phyloP scores from a whole-genome alignment of 805 yeast species.

The Metschnikowia matae region DNA sequence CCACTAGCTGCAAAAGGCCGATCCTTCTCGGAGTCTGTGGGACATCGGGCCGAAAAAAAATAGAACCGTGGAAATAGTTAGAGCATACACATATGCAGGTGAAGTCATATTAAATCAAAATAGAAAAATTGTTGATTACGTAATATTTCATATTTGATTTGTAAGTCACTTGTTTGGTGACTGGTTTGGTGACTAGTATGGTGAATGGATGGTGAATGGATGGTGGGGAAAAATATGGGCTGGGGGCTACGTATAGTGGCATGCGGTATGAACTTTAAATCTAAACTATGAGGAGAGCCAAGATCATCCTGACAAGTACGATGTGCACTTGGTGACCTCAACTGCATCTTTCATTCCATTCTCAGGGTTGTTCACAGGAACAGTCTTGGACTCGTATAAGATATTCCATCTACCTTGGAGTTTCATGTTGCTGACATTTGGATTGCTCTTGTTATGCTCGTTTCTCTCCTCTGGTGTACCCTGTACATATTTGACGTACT shows the following conservation, averaged over 20 bases:
- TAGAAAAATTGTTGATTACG: no score
- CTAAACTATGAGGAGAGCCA: no score
- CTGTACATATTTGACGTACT: slow-evolving; percentile 35
- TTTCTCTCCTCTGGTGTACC: slow-evolving; percentile 35
- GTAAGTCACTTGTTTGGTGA: no score
- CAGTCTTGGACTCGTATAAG: slow-evolving; percentile 32
- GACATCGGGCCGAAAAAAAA: no score
- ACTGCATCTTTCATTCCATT: slow-evolving; percentile 23
- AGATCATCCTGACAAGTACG: slow-evolving; percentile 20
- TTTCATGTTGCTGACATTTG: slow-evolving; percentile 25
- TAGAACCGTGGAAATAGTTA: no score
- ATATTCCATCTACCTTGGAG: slow-evolving; percentile 40
- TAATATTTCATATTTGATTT: no score
- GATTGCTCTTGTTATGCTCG: slow-evolving; percentile 21
- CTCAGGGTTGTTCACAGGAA: slow-evolving; percentile 15
- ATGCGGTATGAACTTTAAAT: not conserved
- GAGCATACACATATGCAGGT: no score
- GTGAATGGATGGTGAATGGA: no score
- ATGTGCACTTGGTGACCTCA: slow-evolving; percentile 30
- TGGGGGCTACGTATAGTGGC: not conserved
- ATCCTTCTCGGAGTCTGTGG: not conserved
- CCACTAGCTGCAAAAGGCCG: not conserved
- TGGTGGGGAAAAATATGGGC: no score
- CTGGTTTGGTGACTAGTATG: no score
- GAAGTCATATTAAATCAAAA: no score